These are phyloP conservation scores for Ogataea salicorniae DNA, from an alignment of 805 yeast genomes.

Conservation along the genomic window DNA sequence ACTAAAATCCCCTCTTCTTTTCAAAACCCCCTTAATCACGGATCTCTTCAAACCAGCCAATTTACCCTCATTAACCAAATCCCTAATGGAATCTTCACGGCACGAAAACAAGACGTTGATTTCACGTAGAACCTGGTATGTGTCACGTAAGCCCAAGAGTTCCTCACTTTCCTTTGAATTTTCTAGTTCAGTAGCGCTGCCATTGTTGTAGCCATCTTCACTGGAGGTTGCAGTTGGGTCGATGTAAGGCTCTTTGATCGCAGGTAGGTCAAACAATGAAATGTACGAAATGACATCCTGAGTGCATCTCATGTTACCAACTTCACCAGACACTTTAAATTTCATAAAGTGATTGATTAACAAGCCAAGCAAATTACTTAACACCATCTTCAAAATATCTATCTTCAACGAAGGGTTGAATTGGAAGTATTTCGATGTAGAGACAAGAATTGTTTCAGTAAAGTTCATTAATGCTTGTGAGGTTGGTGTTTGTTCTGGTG, in stretches of 20 bases:
- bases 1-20: constrained; percentile 66
- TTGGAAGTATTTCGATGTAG: constrained; percentile 32
- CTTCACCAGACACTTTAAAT: constrained; percentile 60
- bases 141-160: too few species aligned
- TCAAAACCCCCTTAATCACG: constrained; percentile 58
- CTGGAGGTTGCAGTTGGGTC: too few species aligned
- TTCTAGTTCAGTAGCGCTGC: too few species aligned
- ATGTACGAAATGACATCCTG: constrained; percentile 80
- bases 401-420: constrained; percentile 20
- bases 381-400: constrained; percentile 18
- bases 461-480: constrained; percentile 60
- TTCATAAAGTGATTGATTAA: constrained; percentile 70
- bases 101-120: constrained; percentile 82
- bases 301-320: constrained; percentile 79
- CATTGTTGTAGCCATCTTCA: too few species aligned
- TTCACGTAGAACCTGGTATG: constrained; percentile 51
- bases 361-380: constrained; percentile 37
- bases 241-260: too few species aligned
- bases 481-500: constrained; percentile 57
- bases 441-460: constrained; percentile 31
- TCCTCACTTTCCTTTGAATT: too few species aligned
- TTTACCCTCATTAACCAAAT: constrained; percentile 78
- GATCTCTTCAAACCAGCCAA: constrained; percentile 59
- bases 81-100: constrained; percentile 71
- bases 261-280: constrained; percentile 18